A percentile compares a stretch with the other conserved stretches of the same genome.
phyloP scores from a whole-genome alignment of 257 asterid species.

The Gardenia jasminoides region DNA sequence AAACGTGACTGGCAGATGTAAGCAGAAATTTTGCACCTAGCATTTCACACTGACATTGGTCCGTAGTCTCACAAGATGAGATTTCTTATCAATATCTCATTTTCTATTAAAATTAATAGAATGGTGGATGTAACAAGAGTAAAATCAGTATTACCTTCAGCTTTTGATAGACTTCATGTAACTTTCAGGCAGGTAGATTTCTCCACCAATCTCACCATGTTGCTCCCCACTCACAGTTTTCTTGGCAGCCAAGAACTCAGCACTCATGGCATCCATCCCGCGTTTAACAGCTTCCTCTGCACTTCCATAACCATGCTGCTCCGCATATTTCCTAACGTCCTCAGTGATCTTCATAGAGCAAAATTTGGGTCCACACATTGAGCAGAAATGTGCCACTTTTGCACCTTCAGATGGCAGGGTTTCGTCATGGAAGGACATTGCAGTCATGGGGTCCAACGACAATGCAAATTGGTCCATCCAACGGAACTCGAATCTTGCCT shows the following conservation, averaged over 20 bases:
- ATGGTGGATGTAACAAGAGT: not conserved
- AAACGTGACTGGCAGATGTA: not conserved
- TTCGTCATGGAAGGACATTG: slow-evolving; percentile 92
- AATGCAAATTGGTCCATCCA: slow-evolving; percentile 97
- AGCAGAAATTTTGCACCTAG: not conserved
- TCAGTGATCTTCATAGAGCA: slow-evolving; percentile 97
- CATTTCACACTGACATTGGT: not conserved
- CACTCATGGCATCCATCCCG: slow-evolving; percentile 98
- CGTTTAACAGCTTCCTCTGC: slow-evolving; percentile 81
- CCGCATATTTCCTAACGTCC: slow-evolving; percentile 91
- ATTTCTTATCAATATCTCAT: not conserved
- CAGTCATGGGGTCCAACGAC: slow-evolving; percentile 91
- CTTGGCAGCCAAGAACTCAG: slow-evolving; percentile 76
- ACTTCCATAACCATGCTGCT: slow-evolving; percentile 88
- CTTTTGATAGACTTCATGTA: slow-evolving; percentile 44
- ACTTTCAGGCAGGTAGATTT: slow-evolving; percentile 79
- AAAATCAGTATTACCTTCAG: slow-evolving; percentile 37
- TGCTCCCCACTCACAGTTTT: slow-evolving; percentile 93
- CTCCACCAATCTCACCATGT: slow-evolving; percentile 96
- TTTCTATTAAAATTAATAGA: not conserved
- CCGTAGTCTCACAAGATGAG: not conserved
- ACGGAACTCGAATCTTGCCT: slow-evolving; percentile 93
- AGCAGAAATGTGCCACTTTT: slow-evolving; percentile 95
- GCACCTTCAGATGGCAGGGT: slow-evolving; percentile 97
- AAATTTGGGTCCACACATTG: slow-evolving; percentile 96